phyloP scores from a whole-genome alignment of 306 rosid species.

The Cicer pinnatifidum region DNA sequence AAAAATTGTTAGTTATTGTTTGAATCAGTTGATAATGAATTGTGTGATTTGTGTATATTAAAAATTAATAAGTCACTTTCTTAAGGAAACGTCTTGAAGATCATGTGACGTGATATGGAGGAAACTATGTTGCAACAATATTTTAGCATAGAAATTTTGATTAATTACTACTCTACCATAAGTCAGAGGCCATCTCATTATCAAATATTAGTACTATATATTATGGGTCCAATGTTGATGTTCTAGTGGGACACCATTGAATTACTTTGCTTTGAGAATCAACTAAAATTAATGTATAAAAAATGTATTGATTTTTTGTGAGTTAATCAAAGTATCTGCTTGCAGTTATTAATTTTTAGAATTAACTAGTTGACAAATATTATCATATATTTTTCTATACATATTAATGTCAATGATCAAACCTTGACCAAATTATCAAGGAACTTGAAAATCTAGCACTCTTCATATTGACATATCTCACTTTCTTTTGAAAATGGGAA shows the following conservation, averaged over 20 bases:
- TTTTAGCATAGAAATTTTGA: slow-evolving; percentile 4
- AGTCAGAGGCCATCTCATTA: slow-evolving; percentile 12
- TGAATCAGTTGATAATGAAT: background rate
- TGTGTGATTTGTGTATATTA: background rate
- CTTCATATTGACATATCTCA: background rate
- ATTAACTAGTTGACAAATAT: too few relatives aligned
- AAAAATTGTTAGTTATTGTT: background rate
- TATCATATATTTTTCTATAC: too few relatives aligned
- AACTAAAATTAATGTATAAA: slow-evolving; percentile 29
- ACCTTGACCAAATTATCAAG: too few relatives aligned
- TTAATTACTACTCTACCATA: background rate
- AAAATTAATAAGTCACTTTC: slow-evolving; percentile 35
- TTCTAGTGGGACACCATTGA: background rate
- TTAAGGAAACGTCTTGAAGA: background rate
- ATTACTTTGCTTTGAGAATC: slow-evolving; percentile 39
- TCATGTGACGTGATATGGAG: slow-evolving; percentile 12
- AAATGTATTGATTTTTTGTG: background rate
- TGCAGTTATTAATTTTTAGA: too few relatives aligned
- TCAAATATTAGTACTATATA: background rate
- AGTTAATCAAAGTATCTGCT: too few relatives aligned
- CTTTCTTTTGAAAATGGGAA: background rate
- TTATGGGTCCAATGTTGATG: slow-evolving; percentile 27
- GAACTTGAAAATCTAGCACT: too few relatives aligned
- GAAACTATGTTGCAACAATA: slow-evolving; percentile 29
- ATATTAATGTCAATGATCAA: too few relatives aligned